phyloP scores from a whole-genome alignment of 1,139 yeast species.

The Hyphopichia wangnamkhiaoensis region DNA sequence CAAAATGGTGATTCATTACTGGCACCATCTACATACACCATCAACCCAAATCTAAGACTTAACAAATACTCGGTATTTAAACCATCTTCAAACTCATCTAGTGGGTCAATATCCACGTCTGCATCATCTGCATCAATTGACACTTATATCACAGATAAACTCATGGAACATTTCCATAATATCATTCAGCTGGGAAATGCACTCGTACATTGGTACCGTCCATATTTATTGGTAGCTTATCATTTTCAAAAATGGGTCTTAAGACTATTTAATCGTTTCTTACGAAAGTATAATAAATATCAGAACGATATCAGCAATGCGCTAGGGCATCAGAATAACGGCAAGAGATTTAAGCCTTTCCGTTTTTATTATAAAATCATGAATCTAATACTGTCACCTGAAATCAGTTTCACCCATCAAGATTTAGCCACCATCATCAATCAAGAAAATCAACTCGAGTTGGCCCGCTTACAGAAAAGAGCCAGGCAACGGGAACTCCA shows the following conservation, averaged over 20 bases:
- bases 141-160: conserved; percentile 27
- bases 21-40: conserved; percentile 4
- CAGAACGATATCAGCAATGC: no score
- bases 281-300: conserved; percentile 33
- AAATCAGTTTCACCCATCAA: conserved; percentile 19
- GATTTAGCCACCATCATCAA: conserved; percentile 28
- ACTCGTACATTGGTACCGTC: conserved; percentile 26
- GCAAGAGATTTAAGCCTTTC: conserved; percentile 20
- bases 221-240: conserved; percentile 22
- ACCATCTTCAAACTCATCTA: conserved; percentile 5
- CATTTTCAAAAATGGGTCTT: conserved; percentile 40
- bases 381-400: conserved; percentile 17
- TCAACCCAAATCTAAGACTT: conserved; percentile 17
- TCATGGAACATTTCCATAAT: conserved; percentile 24
- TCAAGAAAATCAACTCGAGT: conserved; percentile 30
- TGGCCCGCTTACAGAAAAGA: conserved; percentile 15
- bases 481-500: background rate
- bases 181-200: conserved; percentile 16
- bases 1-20: no score
- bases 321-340: conserved; percentile 10
- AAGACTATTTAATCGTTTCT: conserved; percentile 40
- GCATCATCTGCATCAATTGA: conserved; percentile 11
- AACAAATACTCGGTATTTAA: conserved; percentile 13
- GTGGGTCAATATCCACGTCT: background rate
- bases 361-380: conserved; percentile 26